Base-by-base conservation (phyloP, 495 filamentous ascomycete genomes). In the Penicillium nucicola region DNA sequence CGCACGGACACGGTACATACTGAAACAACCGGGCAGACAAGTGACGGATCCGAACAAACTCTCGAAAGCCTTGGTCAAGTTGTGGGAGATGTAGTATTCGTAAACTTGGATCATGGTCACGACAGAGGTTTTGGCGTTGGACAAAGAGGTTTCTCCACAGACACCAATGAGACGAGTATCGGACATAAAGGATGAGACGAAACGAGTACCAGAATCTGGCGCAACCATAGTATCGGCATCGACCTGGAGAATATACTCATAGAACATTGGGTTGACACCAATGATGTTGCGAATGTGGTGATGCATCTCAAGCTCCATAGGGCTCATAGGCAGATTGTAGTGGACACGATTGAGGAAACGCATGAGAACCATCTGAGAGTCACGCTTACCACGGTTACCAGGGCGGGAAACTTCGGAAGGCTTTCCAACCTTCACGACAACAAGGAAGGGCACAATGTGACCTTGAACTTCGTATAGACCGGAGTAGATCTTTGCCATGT, bases 91-190 rank as follows among this genome's bases (percentile, higher is more conserved):
- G 73, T 92, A 98, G 78, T 98, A 96, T 71, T 98, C 93, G 77
- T 98, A 98, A 14, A 98, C 93, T 69, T 98, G 93, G 53, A 99
- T 97, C 92, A 97, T 97, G 28, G 93, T 99, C 52, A 93, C 80
- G 56, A 91, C 88, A 12, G 92, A 96, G 13, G 87, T 79, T 68
- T 96, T 95, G 42, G 90, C 88, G 62, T 99, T 99, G 42, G 87
- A 89, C 20, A 99, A 76, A 9, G 87, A 85, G 0, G 93, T 99
- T 69, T 99, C 93, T 61, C 93, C 93, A 64, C 95, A 99, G 43
- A 93, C 82, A 56, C 87, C 93, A 61, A 96, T 90, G 17, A 97
- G 78, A 38, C 90, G 85, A 12, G 91, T 95, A 66, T 99, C 93
- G 55, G 91, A 81, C 18, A 96, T 67, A 82, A 95, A 96, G 4